A percentile compares a stretch with the other conserved stretches of the same genome.
Evolutionary conservation across 2,329 filamentous ascomycete species (phyloP).

Genomic region (Erysiphe neolycopersici): DNA sequence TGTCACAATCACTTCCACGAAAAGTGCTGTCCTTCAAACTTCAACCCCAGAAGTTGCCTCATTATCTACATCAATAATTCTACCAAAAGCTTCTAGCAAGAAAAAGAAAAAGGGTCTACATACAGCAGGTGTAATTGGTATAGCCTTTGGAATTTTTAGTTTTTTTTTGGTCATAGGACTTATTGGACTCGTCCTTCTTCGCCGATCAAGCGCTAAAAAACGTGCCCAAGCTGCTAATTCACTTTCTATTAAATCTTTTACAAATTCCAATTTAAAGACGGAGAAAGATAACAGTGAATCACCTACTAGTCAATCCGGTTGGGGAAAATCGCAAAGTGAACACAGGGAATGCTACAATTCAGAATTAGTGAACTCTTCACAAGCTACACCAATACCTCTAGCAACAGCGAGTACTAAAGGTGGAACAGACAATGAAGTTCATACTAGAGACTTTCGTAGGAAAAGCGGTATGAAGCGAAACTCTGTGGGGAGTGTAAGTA

Average conservation of each 20-base stretch:
- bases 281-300: conserved; percentile 5
- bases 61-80: background rate
- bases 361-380: background rate
- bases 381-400: too few species aligned
- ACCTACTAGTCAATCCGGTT: background rate
- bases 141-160: conserved; percentile 5
- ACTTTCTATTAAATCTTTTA: conserved; percentile 5
- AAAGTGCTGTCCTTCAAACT: background rate
- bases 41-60: background rate
- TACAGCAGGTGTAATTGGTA: conserved; percentile 6
- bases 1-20: background rate
- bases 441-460: background rate
- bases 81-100: background rate
- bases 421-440: background rate
- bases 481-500: background rate
- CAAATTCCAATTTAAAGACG: conserved; percentile 2
- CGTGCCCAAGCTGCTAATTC: conserved; percentile 1
- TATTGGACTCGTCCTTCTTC: conserved; percentile 5
- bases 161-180: conserved; percentile 5
- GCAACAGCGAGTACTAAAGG: background rate
- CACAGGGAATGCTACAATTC: background rate
- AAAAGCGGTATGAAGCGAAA: background rate
- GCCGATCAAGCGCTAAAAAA: conserved; percentile 1
- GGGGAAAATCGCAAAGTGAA: background rate
- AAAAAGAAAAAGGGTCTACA: conserved; percentile 2